phyloP scores from a whole-genome alignment of 192 early-diverging fungal genomes.

The Rhizophlyctis rosea region DNA sequence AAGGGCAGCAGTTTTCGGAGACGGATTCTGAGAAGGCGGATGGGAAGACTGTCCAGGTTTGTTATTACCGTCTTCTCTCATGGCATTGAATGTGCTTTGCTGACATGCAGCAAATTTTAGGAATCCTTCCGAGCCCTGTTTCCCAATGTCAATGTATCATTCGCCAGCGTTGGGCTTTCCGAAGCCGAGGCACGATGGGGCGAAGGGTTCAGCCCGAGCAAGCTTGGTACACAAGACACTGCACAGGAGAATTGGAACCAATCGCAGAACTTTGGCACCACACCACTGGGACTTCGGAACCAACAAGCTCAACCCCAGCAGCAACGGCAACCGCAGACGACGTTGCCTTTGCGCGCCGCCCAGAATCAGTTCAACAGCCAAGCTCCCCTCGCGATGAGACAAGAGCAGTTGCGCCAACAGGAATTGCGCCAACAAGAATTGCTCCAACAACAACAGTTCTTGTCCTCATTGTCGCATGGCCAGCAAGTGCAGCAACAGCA shows the following conservation, averaged over 20 bases:
- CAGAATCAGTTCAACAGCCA: background rate
- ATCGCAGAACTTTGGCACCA: background rate
- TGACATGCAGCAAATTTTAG: too few relatives aligned
- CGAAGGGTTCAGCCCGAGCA: slow-evolving; percentile 36
- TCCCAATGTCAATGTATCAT: slow-evolving; percentile 39
- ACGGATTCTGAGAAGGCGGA: slow-evolving; percentile 15
- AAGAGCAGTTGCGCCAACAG: slow-evolving; percentile 20
- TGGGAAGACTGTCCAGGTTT: slow-evolving; percentile 19
- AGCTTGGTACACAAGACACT: slow-evolving; percentile 26
- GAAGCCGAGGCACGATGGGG: slow-evolving; percentile 35
- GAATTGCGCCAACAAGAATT: slow-evolving; percentile 27
- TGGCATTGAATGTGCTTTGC: too few relatives aligned
- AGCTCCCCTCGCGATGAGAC: slow-evolving; percentile 9
- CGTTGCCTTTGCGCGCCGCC: background rate
- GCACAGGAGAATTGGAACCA: background rate
- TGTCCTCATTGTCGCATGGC: slow-evolving; percentile 14
- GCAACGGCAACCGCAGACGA: slow-evolving; percentile 2
- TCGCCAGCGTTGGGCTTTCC: slow-evolving; percentile 26
- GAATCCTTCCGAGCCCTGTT: slow-evolving; percentile 38
- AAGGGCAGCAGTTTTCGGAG: background rate
- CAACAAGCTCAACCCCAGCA: background rate
- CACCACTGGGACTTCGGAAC: too few relatives aligned
- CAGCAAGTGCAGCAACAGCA: slow-evolving; percentile 21
- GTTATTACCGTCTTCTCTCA: too few relatives aligned
- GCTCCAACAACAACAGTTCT: slow-evolving; percentile 37